A percentile compares a stretch with the other conserved stretches of the same genome.
Conservation (phyloP, 805 yeast species). For the Candida coquimbonensis region DNA sequence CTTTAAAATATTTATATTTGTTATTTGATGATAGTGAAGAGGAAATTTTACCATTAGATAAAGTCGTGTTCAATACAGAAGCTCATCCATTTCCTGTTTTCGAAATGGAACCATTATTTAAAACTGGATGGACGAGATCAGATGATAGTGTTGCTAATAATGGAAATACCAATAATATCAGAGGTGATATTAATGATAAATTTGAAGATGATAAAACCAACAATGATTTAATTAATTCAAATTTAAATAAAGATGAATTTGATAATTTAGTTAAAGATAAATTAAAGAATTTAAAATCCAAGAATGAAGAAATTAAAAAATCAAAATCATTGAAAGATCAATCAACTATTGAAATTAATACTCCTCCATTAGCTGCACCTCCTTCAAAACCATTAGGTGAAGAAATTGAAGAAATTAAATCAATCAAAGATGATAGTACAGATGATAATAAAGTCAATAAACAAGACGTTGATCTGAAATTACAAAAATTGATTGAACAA, state of each 20-base stretch:
- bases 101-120: slow-evolving; percentile 40
- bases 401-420: too few species aligned
- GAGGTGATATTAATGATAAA: slow-evolving; percentile 14
- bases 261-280: too few species aligned
- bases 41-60: slow-evolving; percentile 54
- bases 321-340: too few species aligned
- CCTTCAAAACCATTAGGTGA: too few species aligned
- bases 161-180: background rate
- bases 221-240: background rate
- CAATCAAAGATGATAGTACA: too few species aligned
- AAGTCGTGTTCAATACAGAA: slow-evolving; percentile 82
- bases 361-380: too few species aligned
- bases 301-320: too few species aligned
- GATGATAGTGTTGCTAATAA: background rate
- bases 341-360: too few species aligned
- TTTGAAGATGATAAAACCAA: slow-evolving; percentile 21
- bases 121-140: slow-evolving; percentile 55
- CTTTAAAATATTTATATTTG: slow-evolving; percentile 77
- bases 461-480: background rate
- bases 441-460: too few species aligned
- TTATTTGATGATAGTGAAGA: slow-evolving; percentile 62
- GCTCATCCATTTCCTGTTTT: slow-evolving; percentile 90
- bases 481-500: background rate
- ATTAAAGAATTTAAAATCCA: too few species aligned
- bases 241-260: too few species aligned